Conservation (phyloP, 1,284 basidiomycete species). For the Ustilago esculenta region DNA sequence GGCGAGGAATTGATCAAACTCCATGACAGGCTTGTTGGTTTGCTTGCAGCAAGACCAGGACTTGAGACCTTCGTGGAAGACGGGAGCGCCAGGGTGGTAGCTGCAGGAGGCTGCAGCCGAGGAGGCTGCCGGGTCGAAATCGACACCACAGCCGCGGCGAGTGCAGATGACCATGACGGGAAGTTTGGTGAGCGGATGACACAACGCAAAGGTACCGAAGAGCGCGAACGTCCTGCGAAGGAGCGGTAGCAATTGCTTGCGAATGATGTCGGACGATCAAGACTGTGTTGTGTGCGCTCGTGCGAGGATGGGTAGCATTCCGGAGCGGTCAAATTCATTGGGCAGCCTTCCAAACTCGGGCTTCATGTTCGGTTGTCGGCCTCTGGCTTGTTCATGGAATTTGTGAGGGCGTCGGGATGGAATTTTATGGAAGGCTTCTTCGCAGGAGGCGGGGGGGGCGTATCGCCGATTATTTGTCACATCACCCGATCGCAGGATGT, state of each 20-base stretch:
- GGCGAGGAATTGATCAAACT: constrained; percentile 65
- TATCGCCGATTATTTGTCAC: too few species aligned
- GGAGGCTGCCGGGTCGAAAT: constrained; percentile 38
- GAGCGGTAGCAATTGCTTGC: not conserved
- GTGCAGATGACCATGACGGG: constrained; percentile 61
- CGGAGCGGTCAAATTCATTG: too few species aligned
- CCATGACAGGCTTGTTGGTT: constrained; percentile 65
- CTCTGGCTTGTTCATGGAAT: not conserved
- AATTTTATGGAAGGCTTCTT: constrained; percentile 31
- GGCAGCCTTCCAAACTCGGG: too few species aligned
- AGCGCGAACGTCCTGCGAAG: not conserved
- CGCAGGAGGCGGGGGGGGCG: constrained; percentile 8
- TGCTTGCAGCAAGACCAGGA: constrained; percentile 67
- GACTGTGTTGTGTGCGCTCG: not conserved
- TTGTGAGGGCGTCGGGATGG: constrained; percentile 24
- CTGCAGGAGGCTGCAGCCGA: constrained; percentile 30
- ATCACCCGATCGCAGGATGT: too few species aligned
- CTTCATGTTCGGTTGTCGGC: not conserved
- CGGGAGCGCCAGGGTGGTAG: constrained; percentile 64
- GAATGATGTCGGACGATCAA: constrained; percentile 30
- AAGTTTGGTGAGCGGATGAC: too few species aligned
- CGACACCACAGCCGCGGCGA: constrained; percentile 62
- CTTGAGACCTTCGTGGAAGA: constrained; percentile 66
- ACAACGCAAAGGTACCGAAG: not conserved
- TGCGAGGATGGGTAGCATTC: too few species aligned